Evolutionary conservation across 176 grass and related monocot genomes (phyloP), one percentile per base, ranked within the genome.

Genomic region (Bromus sterilis): DNA sequence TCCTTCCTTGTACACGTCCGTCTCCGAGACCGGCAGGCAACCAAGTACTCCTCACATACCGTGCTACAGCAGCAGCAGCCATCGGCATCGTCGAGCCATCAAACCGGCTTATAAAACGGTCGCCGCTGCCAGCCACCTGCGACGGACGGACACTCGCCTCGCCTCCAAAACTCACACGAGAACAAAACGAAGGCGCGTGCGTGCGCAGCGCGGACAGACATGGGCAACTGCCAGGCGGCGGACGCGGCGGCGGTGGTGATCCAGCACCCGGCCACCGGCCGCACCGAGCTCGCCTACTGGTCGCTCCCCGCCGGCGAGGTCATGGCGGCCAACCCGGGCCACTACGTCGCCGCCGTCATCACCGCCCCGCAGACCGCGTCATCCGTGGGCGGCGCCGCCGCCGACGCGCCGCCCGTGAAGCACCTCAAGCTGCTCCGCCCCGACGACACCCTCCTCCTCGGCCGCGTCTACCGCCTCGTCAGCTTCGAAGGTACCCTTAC

Each of bases 401-500:
- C 65, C 4, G 1, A 35, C 2, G 18, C 29, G 43, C 24, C 44
- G 35, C 39, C 91, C 9, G 83, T 94, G 9, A 91, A 92, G 93
- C 89, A 93, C 82, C 93, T 99, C 33, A 99, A 99, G 89, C 72
- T 99, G 55, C 96, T 99, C 86, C 91, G 96, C 44, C 96, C 96
- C 11, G 91, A 99, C 70, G 96, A 99, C 71, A 95, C 88, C 21
- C 91, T 99, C 63, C 46, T 87, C 35, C 81, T 98, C 76, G 90
- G 90, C 88, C 87, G 83, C 87, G 91, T 91, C 84, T 95, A 98
- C 79, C 91, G 91, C 82, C 96, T 98, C 43, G 90, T 98, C 85
- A 95, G 88, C 90, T 98, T 98, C 82, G 90, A 98, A 95, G 92
- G 96, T 98, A 76, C n/a, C n/a, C n/a, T n/a, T n/a, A n/a, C n/a